phyloP scores from a whole-genome alignment of 2,329 filamentous ascomycete genomes.

The Botrytis paeoniae region DNA sequence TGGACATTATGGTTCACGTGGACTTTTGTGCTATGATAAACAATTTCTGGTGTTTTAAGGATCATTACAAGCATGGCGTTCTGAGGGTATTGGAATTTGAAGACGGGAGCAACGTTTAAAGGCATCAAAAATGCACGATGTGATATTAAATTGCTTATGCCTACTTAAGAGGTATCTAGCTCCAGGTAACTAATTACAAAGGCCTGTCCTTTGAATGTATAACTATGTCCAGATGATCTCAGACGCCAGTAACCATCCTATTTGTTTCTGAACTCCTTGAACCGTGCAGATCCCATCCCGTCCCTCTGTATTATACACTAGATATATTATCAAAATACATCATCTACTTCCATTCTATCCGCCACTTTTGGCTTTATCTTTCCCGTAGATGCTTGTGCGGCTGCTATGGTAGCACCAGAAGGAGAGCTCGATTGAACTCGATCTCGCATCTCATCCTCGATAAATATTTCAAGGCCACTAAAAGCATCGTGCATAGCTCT shows the following conservation, averaged over 20 bases:
- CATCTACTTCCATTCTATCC: slow-evolving; percentile 50
- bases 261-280: slow-evolving; percentile 8
- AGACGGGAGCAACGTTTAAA: slow-evolving; percentile 17
- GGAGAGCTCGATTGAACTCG: slow-evolving; percentile 35
- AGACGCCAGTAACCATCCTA: neutral
- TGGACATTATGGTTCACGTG: slow-evolving; percentile 13
- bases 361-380: slow-evolving; percentile 34
- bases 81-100: slow-evolving; percentile 22
- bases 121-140: slow-evolving; percentile 30
- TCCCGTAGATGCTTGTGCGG: slow-evolving; percentile 38
- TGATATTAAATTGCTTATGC: slow-evolving; percentile 29
- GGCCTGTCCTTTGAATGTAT: slow-evolving; percentile 12
- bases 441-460: slow-evolving; percentile 62
- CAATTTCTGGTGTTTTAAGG: slow-evolving; percentile 20
- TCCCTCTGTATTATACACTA: neutral
- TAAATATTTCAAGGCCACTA: slow-evolving; percentile 80
- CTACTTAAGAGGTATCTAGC: slow-evolving; percentile 15
- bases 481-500: slow-evolving; percentile 86
- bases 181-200: slow-evolving; percentile 23
- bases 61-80: slow-evolving; percentile 37
- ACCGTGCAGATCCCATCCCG: neutral
- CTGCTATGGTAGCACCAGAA: slow-evolving; percentile 39
- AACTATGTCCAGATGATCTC: slow-evolving; percentile 2
- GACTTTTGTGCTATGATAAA: slow-evolving; percentile 5
- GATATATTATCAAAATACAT: slow-evolving; percentile 40